Evolutionary conservation across 2,329 filamentous ascomycete genomes (phyloP), one percentile per base, ranked within the genome.

Genomic region (Colletotrichum cereale): DNA sequence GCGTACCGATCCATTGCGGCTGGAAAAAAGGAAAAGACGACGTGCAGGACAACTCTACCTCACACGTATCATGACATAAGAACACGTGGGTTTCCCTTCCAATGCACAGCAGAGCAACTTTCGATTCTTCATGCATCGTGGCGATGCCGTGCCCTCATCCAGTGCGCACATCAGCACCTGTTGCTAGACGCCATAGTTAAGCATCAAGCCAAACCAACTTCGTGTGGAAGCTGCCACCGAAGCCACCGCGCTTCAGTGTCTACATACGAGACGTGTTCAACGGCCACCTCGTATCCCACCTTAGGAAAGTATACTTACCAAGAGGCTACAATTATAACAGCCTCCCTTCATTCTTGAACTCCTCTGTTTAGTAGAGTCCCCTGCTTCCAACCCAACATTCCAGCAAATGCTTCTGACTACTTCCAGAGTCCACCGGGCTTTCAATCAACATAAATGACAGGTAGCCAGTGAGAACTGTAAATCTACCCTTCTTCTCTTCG

Each of bases 1-100:
- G 67, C 68, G 47, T 14, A 52, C 53, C 26, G n/a, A 29, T 44
- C n/a, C 34, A 29, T 58, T 62, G 68, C 42, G 68, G 64, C 57
- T 67, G 57, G 67, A 48, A 44, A 58, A 57, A 16, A 38, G 31
- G 29, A 52, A 63, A 16, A 48, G 24, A 26, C 26, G 48, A 48
- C 34, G 21, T 40, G 44, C 58, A 58, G 44, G 50, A 6, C 36
- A 38, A 21, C 63, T 61, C 42, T 67, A 67, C 57, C 65, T 67
- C 26, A 62, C 64, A 40, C 50, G 1, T 0, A 2, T 18, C 16
- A 42, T 44, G 18, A 44, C 42, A 44, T 4, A 26, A 26, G 16
- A 42, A 8, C 44, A 67, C 31, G 50, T 36, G 36, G 44, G 34
- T 36, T 34, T 50, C 42, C 66, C n/a, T 53, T 18, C n/a, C 24